Evolutionary conservation across 78 protist species (phyloP), one percentile per base, ranked within the genome.

Genomic region (Capsaspora owczarzaki): DNA sequence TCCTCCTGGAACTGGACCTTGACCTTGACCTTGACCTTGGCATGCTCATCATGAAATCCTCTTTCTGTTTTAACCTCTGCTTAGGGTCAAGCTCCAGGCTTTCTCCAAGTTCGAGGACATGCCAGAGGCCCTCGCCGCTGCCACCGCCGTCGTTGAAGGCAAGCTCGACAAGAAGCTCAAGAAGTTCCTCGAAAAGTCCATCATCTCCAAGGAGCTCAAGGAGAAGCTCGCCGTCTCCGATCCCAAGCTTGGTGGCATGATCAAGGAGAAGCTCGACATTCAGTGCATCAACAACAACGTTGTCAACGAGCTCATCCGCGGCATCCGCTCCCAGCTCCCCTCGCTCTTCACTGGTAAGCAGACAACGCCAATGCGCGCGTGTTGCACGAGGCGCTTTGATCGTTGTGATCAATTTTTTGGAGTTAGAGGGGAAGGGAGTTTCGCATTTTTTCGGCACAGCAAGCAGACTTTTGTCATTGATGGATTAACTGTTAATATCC

Each of bases 141-240:
- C 92, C 3, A 90, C 95, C 1, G 93, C 93, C 25, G 25, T 95
- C 16, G 79, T 89, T 25, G 96, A 97, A 77, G 86, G 92, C 80
- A 74, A 82, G 74, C 79, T 94, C 23, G 78, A 85, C 89, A 90
- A 91, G 71, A 71, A 80, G 41, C 83, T 97, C 27, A 77, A 84
- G 78, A 82, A 86, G 78, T 97, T 95, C 82, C 84, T 97, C 56
- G 86, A 92, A 81, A 86, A 90, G 87, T 71, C 83, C 78, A 66
- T 94, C 61, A 74, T 82, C n/a, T 60, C 80, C 56, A 86, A 72
- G 66, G 87, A 79, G 51, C 29, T 87, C 23, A 40, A 27, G 23
- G 99, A 92, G 61, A 44, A 86, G 76, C 88, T 97, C 0, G 91
- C 92, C 29, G 96, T 95, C 29, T 31, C 81, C n/a, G 99, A 97